Evolutionary conservation across 179 eudicot species (phyloP), one percentile per base, ranked within the genome.

Genomic region (Drosera spatulata): DNA sequence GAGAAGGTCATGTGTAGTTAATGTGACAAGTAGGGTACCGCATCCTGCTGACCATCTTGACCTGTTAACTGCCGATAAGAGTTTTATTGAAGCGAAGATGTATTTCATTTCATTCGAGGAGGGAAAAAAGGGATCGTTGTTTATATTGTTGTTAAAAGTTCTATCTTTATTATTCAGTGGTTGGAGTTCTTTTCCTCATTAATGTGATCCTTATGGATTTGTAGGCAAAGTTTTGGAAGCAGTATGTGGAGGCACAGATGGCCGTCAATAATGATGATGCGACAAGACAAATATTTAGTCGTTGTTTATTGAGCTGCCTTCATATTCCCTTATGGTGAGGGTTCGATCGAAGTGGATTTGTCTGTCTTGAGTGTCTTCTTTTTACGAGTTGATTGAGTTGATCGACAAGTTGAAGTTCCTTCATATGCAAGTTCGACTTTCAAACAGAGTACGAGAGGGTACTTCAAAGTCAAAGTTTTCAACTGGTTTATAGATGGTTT

Each of bases 211-310:
- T 39, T 9, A 1, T 13, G 12, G 50, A 59, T 44, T 38, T 52
- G 41, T 61, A 93, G 99, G 99, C 94, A 33, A 93, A 82, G 64
- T 93, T 77, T 80, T 93, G 99, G 99, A 93, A 89, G 86, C 99
- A 86, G 69, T 93, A 89, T 81, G 99, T 86, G 74, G 99, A 93
- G 71, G 99, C 95, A 69, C 79, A 86, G 65, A 86, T 90, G 95
- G 87, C 84, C 65, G 87, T 70, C 43, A 85, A 86, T 69, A 90
- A 93, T 72, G 93, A 89, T 61, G 99, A 93, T 69, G 97, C 94
- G 33, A 81, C 83, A 55, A 93, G 78, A 72, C 99, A 93, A 66
- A 76, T 93, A 11, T 93, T 93, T 69, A 93, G 97, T 67, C 87
- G 99, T 37, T 90, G 99, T 75, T 69, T 93, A n/a, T 72, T 93